Evolutionary conservation across 176 grass and related monocot species (phyloP), one percentile per base, ranked within the genome.

Genomic region (Oryza longistaminata): DNA sequence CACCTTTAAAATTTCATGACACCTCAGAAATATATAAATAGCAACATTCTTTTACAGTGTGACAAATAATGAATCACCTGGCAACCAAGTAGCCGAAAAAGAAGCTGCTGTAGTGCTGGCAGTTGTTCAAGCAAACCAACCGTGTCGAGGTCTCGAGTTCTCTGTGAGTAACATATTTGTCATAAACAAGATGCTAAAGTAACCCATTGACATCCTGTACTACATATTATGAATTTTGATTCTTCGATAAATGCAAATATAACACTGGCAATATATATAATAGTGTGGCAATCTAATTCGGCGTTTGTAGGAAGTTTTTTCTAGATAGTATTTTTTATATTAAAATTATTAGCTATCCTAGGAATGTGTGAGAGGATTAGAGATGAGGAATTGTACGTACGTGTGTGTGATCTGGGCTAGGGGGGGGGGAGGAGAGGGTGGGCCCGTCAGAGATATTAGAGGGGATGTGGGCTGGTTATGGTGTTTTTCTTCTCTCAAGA

Each of bases 51-150:
- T 74, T 26, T 37, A 12, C 14, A 14, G 0, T 19, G 25, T 53
- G 74, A 75, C 1, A 69, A 73, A 85, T 10, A 86, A 48, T 76
- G 17, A 70, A 66, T 92, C 81, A 98, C 96, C 88, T 95, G 90
- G 79, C 96, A 98, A 83, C 81, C 87, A 68, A 98, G 91, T 82
- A 98, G 76, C 75, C 96, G 88, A 81, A 81, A 87, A 85, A 89
- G 83, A 87, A 98, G 77, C 68, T 95, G 93, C 21, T 95, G 91
- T 58, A 98, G 58, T 60, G 85, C 91, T 69, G 96, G 93, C 72
- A 98, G 76, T 43, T 98, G 89, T 58, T 89, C 88, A 52, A 98
- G 93, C 70, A 98, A 82, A 42, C 91, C 93, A 66, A 34, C 14
- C 5, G 91, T 95, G 65, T 89, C 86, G 44, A 98, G 87, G 77